Conservation (phyloP, 2,329 filamentous ascomycete species). For the Sporothrix euskadiensis region DNA sequence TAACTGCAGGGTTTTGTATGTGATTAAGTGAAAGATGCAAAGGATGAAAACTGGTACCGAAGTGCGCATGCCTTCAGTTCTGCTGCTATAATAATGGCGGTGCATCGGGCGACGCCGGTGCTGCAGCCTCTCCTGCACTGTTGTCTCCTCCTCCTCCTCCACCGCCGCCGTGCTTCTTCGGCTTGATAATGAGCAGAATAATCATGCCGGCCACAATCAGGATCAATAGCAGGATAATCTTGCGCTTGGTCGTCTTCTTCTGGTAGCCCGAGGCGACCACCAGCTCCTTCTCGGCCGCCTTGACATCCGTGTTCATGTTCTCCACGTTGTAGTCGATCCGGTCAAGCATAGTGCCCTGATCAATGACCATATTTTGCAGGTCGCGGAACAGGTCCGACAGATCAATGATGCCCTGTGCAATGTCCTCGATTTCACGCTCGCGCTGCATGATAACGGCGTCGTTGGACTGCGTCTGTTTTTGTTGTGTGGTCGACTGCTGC, state of each 20-base stretch:
- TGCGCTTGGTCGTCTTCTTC: conserved; percentile 82
- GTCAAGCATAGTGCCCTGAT: conserved; percentile 87
- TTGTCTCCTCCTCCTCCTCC: not conserved
- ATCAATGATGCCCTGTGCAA: conserved; percentile 97
- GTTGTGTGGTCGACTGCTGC: conserved; percentile 69
- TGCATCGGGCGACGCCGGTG: not conserved
- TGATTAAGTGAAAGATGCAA: not conserved
- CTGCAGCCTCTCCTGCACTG: not conserved
- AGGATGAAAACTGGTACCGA: not conserved
- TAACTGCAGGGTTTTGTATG: conserved; percentile 22
- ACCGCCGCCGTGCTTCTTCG: conserved; percentile 53
- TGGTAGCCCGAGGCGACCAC: conserved; percentile 88
- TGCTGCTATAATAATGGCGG: conserved; percentile 18
- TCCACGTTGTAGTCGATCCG: conserved; percentile 99
- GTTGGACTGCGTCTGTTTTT: conserved; percentile 68
- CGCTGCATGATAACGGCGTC: conserved; percentile 86
- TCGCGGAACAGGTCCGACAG: conserved; percentile 96
- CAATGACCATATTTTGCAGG: conserved; percentile 91
- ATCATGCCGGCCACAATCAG: conserved; percentile 84
- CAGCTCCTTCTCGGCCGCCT: conserved; percentile 88
- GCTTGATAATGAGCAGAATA: conserved; percentile 79
- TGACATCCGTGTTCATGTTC: conserved; percentile 89
- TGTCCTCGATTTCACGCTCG: conserved; percentile 95
- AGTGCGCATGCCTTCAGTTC: not conserved
- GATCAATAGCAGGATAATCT: conserved; percentile 85